Evolutionary conservation across 306 rosid species (phyloP).

Genomic region (Sindora glabra): DNA sequence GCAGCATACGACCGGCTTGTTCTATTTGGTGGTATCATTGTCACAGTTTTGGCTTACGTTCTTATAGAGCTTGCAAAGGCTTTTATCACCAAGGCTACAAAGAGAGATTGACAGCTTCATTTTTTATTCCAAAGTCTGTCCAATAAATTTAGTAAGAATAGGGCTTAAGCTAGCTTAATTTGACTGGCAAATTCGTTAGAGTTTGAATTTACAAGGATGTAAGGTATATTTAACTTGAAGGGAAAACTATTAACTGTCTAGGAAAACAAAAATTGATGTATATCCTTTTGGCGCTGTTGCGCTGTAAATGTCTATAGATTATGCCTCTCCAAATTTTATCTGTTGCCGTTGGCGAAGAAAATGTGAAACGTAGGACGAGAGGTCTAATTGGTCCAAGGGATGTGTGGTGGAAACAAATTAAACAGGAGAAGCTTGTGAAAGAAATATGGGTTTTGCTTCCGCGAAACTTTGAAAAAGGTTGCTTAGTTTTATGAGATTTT

Average conservation of each 20-base stretch:
- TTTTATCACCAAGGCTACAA: slow-evolving; percentile 49
- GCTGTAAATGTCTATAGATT: neutral
- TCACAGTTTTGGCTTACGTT: slow-evolving; percentile 60
- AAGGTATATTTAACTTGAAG: too few species aligned
- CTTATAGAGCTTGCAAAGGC: slow-evolving; percentile 47
- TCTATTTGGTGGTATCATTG: slow-evolving; percentile 54
- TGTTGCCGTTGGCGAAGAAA: too few species aligned
- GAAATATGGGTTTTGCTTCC: too few species aligned
- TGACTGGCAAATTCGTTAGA: slow-evolving; percentile 6
- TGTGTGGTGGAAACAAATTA: too few species aligned
- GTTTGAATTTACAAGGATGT: slow-evolving; percentile 23
- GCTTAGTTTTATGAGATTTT: too few species aligned
- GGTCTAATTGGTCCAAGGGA: too few species aligned
- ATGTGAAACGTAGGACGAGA: too few species aligned
- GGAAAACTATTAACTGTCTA: neutral
- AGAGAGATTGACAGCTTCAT: slow-evolving; percentile 48
- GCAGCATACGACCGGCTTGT: slow-evolving; percentile 54
- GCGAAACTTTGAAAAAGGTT: too few species aligned
- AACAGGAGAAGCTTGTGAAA: too few species aligned
- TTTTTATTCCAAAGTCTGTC: neutral
- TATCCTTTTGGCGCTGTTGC: neutral
- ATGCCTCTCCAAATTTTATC: neutral
- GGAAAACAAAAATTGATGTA: neutral
- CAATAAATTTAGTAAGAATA: slow-evolving; percentile 18
- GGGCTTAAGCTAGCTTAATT: slow-evolving; percentile 11